Percentiles rank a stretch among this genome's conserved stretches.
Evolutionary conservation across 768 basidiomycete genomes (phyloP).

Genomic region (Auricularia auricula-judae): DNA sequence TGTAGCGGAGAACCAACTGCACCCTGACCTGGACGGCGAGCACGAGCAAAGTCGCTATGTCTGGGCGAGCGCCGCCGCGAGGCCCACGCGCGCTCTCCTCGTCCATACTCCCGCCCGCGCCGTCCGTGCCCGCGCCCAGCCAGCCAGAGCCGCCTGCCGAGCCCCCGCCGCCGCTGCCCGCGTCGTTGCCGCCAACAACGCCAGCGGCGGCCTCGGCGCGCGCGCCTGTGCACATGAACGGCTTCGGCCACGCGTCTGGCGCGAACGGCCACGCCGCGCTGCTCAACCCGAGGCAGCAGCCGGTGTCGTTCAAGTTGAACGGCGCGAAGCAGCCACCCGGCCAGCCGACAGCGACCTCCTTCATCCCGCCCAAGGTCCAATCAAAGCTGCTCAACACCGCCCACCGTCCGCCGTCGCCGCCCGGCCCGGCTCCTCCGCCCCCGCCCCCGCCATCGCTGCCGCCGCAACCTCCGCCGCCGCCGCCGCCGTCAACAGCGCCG

Average conservation of each 20-base stretch:
- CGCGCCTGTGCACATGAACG: background rate
- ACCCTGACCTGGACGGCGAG: background rate
- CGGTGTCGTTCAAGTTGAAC: conserved; percentile 5
- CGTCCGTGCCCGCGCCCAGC: conserved; percentile 3
- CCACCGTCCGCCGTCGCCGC: conserved; percentile 17
- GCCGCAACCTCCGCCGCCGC: conserved; percentile 10
- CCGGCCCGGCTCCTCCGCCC: conserved; percentile 17
- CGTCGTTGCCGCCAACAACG: no score
- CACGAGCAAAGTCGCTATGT: conserved; percentile 13
- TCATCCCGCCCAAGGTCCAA: conserved; percentile 1
- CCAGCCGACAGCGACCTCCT: background rate
- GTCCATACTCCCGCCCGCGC: conserved; percentile 26
- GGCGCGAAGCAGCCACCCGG: background rate
- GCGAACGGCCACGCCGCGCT: background rate
- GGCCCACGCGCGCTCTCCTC: conserved; percentile 61
- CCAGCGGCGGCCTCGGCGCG: conserved; percentile 15
- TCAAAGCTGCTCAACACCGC: conserved; percentile 14
- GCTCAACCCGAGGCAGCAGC: conserved; percentile 1
- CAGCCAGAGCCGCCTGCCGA: conserved; percentile 4
- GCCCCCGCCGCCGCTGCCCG: conserved; percentile 11
- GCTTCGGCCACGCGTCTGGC: background rate
- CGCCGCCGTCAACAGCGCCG: conserved; percentile 22
- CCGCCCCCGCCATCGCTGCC: conserved; percentile 7
- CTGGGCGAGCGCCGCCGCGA: conserved; percentile 67
- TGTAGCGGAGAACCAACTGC: background rate